A percentile compares a stretch with the other conserved stretches of the same genome.
phyloP scores from a whole-genome alignment of 371 early-diverging fungal genomes.

The Rhizopus sp. region DNA sequence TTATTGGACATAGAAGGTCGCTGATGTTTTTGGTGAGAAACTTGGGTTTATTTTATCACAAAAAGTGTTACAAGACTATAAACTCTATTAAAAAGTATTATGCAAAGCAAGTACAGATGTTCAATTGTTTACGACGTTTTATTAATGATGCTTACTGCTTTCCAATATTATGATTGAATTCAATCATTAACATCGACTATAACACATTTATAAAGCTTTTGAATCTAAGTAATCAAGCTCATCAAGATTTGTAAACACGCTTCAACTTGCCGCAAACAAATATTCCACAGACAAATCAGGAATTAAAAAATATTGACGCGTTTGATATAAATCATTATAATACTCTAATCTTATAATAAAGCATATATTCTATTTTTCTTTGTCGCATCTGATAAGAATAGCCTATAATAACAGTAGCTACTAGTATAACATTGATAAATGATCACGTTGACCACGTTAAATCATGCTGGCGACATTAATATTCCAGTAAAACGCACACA shows the following conservation, averaged over 20 bases:
- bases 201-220: background rate
- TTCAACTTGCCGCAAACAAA: background rate
- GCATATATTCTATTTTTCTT: too few species aligned
- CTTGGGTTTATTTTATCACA: background rate
- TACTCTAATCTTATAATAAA: too few species aligned
- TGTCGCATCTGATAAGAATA: too few species aligned
- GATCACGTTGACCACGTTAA: too few species aligned
- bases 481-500: too few species aligned
- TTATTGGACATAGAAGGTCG: background rate
- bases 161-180: background rate
- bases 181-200: background rate
- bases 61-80: conserved; percentile 1
- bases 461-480: too few species aligned
- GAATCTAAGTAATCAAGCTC: background rate
- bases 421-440: too few species aligned
- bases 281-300: conserved; percentile 1
- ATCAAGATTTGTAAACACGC: background rate
- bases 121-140: background rate
- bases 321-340: too few species aligned
- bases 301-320: background rate
- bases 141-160: conserved; percentile 2
- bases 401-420: too few species aligned
- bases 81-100: conserved; percentile 2
- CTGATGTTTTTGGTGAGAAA: conserved; percentile 2
- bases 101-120: conserved; percentile 1